phyloP scores from a whole-genome alignment of 805 yeast species.

The Metschnikowia cubensis region DNA sequence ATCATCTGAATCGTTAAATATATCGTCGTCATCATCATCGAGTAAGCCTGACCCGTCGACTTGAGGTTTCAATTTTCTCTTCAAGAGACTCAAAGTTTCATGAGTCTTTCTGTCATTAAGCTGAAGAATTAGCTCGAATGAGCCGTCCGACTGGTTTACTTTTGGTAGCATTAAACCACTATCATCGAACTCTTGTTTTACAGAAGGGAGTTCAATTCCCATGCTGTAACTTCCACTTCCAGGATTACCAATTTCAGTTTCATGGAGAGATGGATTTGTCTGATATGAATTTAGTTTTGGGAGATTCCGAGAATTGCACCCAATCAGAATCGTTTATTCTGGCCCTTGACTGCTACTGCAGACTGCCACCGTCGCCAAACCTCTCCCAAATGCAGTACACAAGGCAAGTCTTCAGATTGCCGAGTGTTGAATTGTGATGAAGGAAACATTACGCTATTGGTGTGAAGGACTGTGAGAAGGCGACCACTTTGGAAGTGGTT shows the following conservation, averaged over 20 bases:
- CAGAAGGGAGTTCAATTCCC: slow-evolving; percentile 25
- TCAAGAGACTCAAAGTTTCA: slow-evolving; percentile 12
- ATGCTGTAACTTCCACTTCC: slow-evolving; percentile 15
- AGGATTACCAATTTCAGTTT: slow-evolving; percentile 4
- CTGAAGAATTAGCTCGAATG: slow-evolving; percentile 35
- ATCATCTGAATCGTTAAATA: slow-evolving; percentile 63
- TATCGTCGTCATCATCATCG: slow-evolving; percentile 39
- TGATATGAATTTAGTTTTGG: slow-evolving; percentile 13
- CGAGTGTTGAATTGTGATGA: too few species aligned
- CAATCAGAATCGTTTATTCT: too few species aligned
- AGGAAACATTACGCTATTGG: too few species aligned
- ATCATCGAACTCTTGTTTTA: slow-evolving; percentile 23
- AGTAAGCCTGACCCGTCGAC: slow-evolving; percentile 48
- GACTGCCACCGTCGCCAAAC: too few species aligned
- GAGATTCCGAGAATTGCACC: too few species aligned
- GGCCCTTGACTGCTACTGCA: too few species aligned
- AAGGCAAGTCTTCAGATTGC: too few species aligned
- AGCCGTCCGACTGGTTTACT: slow-evolving; percentile 52
- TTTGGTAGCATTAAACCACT: slow-evolving; percentile 54
- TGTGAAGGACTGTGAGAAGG: too few species aligned
- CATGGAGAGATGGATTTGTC: slow-evolving; percentile 8
- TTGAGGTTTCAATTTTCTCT: slow-evolving; percentile 24
- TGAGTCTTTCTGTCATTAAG: slow-evolving; percentile 19
- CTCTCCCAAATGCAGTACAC: too few species aligned
- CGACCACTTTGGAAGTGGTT: too few species aligned